A percentile compares a stretch with the other conserved stretches of the same genome.
These are phyloP conservation scores for Aphanoascus verrucosus DNA, from an alignment of 2,329 filamentous ascomycete species.

Conservation along the genomic window DNA sequence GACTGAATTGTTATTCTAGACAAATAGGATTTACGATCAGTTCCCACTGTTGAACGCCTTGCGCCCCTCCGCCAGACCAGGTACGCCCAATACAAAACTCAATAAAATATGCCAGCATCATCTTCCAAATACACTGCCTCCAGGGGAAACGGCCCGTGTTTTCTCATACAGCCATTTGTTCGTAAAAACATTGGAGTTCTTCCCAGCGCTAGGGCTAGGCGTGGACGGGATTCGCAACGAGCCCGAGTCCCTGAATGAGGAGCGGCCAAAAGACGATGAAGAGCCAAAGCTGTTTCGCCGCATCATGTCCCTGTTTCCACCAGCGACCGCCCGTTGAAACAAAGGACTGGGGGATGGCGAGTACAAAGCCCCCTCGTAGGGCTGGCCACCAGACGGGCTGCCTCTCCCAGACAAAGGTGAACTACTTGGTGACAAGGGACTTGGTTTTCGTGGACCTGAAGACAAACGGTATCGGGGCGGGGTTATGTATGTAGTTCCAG, in stretches of 20 bases:
- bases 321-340: conserved; percentile 55
- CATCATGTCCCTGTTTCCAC: conserved; percentile 26
- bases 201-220: conserved; percentile 55
- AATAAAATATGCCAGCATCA: not conserved
- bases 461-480: conserved; percentile 79
- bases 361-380: conserved; percentile 40
- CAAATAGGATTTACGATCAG: not conserved
- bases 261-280: conserved; percentile 44
- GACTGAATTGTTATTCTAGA: not conserved
- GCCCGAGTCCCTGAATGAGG: conserved; percentile 30
- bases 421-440: conserved; percentile 29
- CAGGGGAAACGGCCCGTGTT: conserved; percentile 39
- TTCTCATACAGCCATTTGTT: conserved; percentile 94
- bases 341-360: conserved; percentile 48
- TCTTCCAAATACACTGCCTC: conserved; percentile 25
- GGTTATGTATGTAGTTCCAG: conserved; percentile 65
- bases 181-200: conserved; percentile 67
- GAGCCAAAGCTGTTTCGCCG: conserved; percentile 56
- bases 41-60: conserved; percentile 3
- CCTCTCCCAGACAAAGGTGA: conserved; percentile 32
- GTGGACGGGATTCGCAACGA: conserved; percentile 52
- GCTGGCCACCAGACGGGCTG: conserved; percentile 26
- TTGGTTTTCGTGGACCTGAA: conserved; percentile 43
- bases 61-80: not conserved
- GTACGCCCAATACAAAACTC: not conserved